phyloP scores from a whole-genome alignment of 176 grass and related monocot species.

The Avena atlantica region DNA sequence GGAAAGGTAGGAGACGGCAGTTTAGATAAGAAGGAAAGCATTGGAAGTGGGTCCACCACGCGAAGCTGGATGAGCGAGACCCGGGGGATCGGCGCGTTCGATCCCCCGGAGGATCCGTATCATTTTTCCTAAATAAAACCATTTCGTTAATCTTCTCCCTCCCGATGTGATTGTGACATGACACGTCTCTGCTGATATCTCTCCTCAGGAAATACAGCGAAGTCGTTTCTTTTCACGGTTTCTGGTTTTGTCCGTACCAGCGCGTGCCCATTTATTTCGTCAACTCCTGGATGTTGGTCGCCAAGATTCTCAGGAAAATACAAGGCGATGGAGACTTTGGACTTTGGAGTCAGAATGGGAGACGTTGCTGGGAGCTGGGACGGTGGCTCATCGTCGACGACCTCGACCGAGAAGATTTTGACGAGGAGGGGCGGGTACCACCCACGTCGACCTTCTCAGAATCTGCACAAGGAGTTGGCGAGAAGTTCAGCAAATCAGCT shows the following conservation, averaged over 20 bases:
- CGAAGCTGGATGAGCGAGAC: too few species aligned
- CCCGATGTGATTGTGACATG: not conserved
- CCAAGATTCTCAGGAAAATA: conserved; percentile 28
- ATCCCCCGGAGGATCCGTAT: too few species aligned
- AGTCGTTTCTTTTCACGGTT: not conserved
- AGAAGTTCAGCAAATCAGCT: not conserved
- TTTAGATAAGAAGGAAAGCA: too few species aligned
- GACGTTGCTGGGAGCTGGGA: not conserved
- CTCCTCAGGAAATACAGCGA: too few species aligned
- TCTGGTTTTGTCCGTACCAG: not conserved
- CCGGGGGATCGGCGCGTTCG: too few species aligned
- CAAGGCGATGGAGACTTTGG: not conserved
- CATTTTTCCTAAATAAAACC: too few species aligned
- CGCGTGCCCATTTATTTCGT: not conserved
- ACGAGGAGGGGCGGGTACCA: not conserved
- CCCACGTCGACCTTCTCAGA: conserved; percentile 17
- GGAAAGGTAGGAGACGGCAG: too few species aligned
- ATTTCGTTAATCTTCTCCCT: not conserved
- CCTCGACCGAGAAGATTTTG: not conserved
- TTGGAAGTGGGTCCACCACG: too few species aligned
- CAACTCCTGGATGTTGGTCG: not conserved
- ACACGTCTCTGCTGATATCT: too few species aligned
- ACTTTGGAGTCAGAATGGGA: not conserved
- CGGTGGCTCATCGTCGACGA: not conserved
- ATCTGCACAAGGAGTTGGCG: conserved; percentile 2